Percentiles rank a stretch among this genome's conserved stretches.
phyloP scores from a whole-genome alignment of 23 red algal species.

The Pyropia yezoensis region DNA sequence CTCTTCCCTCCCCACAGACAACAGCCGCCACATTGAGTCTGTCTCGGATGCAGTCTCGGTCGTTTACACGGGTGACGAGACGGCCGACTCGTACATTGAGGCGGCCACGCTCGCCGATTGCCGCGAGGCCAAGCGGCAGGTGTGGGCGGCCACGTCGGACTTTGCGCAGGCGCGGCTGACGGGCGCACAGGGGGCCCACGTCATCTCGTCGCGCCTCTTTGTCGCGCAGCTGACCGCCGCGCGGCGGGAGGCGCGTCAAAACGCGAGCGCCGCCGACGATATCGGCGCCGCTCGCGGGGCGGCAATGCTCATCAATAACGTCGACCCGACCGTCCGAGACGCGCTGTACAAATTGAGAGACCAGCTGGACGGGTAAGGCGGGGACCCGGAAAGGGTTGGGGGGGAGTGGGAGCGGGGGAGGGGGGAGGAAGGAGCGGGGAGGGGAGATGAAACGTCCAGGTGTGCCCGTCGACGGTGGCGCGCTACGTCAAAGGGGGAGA shows the following conservation, averaged over 20 bases:
- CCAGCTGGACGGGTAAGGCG: background rate
- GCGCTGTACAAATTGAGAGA: slow-evolving; percentile 43
- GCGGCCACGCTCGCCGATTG: slow-evolving; percentile 12
- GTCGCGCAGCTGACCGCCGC: slow-evolving; percentile 46
- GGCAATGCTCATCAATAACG: slow-evolving; percentile 49
- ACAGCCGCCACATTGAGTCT: too few relatives aligned
- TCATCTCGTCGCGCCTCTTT: slow-evolving; percentile 43
- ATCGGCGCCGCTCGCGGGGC: slow-evolving; percentile 6
- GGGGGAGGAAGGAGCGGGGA: too few relatives aligned
- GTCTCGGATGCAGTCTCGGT: slow-evolving; percentile 8
- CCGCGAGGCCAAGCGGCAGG: slow-evolving; percentile 30
- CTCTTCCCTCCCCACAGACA: too few relatives aligned
- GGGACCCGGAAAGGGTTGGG: background rate
- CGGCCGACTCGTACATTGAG: slow-evolving; percentile 58
- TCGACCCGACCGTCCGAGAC: slow-evolving; percentile 29
- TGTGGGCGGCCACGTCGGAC: slow-evolving; percentile 61
- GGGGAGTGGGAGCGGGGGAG: too few relatives aligned
- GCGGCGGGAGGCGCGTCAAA: slow-evolving; percentile 17
- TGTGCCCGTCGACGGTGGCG: too few relatives aligned
- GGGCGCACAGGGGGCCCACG: slow-evolving; percentile 42
- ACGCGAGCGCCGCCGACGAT: slow-evolving; percentile 3
- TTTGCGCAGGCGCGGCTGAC: slow-evolving; percentile 24
- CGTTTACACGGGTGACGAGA: slow-evolving; percentile 51
- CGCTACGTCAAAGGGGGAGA: too few relatives aligned
- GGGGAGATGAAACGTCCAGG: too few relatives aligned